phyloP scores from a whole-genome alignment of 495 filamentous ascomycete species.

The Xylaria bambusicola region DNA sequence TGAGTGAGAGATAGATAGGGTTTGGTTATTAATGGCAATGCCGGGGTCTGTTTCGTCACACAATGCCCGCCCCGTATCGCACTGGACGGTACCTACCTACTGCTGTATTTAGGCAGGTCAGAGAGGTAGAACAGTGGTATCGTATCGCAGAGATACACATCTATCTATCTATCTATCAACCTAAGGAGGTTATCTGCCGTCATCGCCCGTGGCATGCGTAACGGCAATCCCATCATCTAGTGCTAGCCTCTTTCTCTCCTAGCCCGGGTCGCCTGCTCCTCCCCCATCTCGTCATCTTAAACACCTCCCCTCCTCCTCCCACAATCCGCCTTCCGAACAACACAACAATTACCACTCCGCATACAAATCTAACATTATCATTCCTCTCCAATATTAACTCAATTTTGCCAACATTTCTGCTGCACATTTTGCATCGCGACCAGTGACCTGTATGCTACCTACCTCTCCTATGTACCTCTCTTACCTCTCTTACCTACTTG shows the following conservation, averaged over 20 bases:
- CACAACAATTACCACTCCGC: conserved; percentile 18
- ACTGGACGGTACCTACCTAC: no score
- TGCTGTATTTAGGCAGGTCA: no score
- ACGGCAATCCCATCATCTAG: not conserved
- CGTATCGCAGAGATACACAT: no score
- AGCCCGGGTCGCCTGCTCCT: conserved; percentile 10
- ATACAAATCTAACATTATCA: conserved; percentile 17
- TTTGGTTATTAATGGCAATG: no score
- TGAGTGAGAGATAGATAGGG: no score
- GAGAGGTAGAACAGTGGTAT: no score
- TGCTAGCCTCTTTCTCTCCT: conserved; percentile 6
- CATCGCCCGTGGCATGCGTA: not conserved
- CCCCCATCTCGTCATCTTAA: conserved; percentile 23
- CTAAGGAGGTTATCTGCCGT: conserved; percentile 17
- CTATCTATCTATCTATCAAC: no score
- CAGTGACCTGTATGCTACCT: no score
- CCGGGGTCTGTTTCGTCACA: no score
- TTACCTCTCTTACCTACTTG: not conserved
- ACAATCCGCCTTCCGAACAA: conserved; percentile 18
- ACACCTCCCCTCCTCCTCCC: conserved; percentile 21
- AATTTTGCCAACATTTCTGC: conserved; percentile 7
- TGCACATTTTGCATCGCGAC: not conserved
- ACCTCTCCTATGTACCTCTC: conserved; percentile 8
- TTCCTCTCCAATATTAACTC: no score
- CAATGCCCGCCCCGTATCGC: no score